Evolutionary conservation across 164 flowering plant species (phyloP), one percentile per base, ranked within the genome.

Genomic region (Kalanchoe fedtschenkoi): DNA sequence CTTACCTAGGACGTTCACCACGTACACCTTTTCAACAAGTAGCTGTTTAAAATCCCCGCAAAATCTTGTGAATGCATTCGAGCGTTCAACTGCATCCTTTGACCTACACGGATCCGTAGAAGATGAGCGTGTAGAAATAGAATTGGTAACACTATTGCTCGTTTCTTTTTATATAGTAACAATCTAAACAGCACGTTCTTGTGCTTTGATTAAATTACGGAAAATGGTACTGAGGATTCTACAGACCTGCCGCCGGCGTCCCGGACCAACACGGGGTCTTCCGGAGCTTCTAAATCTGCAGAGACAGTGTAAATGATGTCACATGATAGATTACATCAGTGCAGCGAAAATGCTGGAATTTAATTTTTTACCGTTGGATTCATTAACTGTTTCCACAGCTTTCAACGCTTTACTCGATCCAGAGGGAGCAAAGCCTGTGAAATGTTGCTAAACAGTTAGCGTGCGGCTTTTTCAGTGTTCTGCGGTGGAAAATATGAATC

Each of bases 1-100:
- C 24, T 34, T 32, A 90, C 98, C 98, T 72, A 88, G 76, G 75
- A 90, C 92, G 78, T 90, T 93, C 35, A 86, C 80, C 6, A 90
- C 80, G 58, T 68, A 93, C 67, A 88, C 89, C 69, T 82, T 82
- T 3, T 93, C 83, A 58, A 47, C 42, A 74, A 85, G 70, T 55
- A 92, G 95, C 28, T 62, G 78, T 74, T 78, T 86, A 75, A 88
- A 64, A 74, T 93, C 98, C 66, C 73, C 74, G 66, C 59, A 61
- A 69, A 88, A 86, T 68, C 76, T 73, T 33, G 80, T 68, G 62
- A 82, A 57, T 60, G 75, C 81, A 62, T 19, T 62, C 33, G 16
- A 22, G 42, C 24, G 4, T 26, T 32, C n/a, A 24, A 41, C 19
- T 22, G 30, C 61, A 33, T 39, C 41, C 22, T 5, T 17, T 34